phyloP scores from a whole-genome alignment of 169 alveolate genomes.

The Eimeria falciformis region DNA sequence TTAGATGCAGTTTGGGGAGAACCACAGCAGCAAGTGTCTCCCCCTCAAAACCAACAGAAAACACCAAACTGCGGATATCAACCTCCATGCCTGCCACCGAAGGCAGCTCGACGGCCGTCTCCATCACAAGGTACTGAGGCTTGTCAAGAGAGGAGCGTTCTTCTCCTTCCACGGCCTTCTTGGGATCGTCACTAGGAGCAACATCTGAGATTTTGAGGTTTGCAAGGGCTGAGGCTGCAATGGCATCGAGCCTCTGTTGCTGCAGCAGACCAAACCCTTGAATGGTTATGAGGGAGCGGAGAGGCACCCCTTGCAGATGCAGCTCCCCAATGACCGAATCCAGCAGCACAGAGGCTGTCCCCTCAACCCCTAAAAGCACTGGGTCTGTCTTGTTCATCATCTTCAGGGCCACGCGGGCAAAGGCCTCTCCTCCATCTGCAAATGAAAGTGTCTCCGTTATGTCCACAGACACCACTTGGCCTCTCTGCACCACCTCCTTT shows the following conservation, averaged over 20 bases:
- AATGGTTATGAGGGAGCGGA: not conserved
- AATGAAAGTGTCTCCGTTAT: not conserved
- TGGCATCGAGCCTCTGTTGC: not conserved
- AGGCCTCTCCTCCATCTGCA: conserved; percentile 33
- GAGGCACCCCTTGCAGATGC: conserved; percentile 32
- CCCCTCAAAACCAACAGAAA: not conserved
- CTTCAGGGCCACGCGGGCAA: conserved; percentile 41
- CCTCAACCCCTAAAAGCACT: conserved; percentile 2
- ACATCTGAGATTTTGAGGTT: conserved; percentile 38
- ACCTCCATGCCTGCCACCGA: not conserved
- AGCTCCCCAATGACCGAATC: conserved; percentile 27
- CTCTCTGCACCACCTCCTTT: conserved; percentile 9
- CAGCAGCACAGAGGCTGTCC: conserved; percentile 38
- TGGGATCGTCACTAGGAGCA: not conserved
- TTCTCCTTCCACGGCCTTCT: too few species aligned
- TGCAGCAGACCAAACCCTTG: conserved; percentile 31
- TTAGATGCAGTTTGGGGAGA: not conserved
- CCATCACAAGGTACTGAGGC: not conserved
- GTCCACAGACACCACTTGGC: not conserved
- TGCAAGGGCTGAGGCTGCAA: conserved; percentile 53
- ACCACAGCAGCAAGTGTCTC: conserved; percentile 40
- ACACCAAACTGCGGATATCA: conserved; percentile 14
- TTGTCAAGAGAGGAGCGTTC: not conserved
- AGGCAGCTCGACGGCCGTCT: not conserved
- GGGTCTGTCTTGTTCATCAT: not conserved